phyloP scores from a whole-genome alignment of 2,329 filamentous ascomycete species.

The Lachnellula suecica region DNA sequence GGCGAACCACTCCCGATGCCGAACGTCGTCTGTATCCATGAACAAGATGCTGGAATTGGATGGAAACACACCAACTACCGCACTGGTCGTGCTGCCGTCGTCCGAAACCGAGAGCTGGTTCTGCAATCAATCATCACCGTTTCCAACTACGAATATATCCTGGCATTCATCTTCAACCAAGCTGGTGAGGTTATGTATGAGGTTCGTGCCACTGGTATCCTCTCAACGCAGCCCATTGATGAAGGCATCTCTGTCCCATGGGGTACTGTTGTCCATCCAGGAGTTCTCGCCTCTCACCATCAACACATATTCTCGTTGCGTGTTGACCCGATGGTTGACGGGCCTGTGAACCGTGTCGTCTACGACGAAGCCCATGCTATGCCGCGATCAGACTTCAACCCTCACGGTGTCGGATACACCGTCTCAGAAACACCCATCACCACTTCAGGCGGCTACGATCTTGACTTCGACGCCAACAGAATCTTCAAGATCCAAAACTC shows the following conservation, averaged over 20 bases:
- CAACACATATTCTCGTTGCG: conserved; percentile 75
- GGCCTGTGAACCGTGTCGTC: conserved; percentile 52
- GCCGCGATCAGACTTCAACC: conserved; percentile 53
- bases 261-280: conserved; percentile 68
- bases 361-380: conserved; percentile 61
- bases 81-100: conserved; percentile 61
- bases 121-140: conserved; percentile 71
- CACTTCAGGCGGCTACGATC: conserved; percentile 46
- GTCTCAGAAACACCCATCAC: conserved; percentile 46
- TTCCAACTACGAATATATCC: conserved; percentile 72
- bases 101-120: conserved; percentile 64
- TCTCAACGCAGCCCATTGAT: conserved; percentile 67
- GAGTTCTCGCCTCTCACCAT: conserved; percentile 68
- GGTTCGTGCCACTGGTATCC: conserved; percentile 66
- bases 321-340: conserved; percentile 61
- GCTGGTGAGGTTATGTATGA: conserved; percentile 67
- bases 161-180: conserved; percentile 71
- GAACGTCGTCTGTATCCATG: conserved; percentile 70
- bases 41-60: conserved; percentile 65
- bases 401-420: conserved; percentile 50
- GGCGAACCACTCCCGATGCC: conserved; percentile 58
- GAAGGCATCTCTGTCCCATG: conserved; percentile 62
- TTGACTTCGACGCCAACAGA: conserved; percentile 46
- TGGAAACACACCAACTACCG: conserved; percentile 73
- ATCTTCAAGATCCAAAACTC: conserved; percentile 60